Evolutionary conservation across 2,329 filamentous ascomycete species (phyloP).

Genomic region (Cladobotryum mycophilum): DNA sequence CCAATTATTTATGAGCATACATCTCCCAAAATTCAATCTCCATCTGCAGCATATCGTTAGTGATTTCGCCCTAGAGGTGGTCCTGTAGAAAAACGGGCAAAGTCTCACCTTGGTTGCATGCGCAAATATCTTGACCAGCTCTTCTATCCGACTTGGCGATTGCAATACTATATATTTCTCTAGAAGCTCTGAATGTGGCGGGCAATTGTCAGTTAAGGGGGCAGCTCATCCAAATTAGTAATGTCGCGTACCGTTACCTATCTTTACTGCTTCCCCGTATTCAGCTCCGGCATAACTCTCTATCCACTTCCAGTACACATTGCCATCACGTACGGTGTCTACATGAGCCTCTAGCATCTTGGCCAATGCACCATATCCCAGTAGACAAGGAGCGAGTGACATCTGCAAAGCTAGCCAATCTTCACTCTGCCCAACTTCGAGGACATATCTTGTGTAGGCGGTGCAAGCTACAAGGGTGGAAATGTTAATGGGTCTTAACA

Average conservation of each 20-base stretch:
- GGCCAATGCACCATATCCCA: conserved; percentile 83
- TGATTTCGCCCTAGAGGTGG: not conserved
- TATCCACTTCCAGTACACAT: conserved; percentile 86
- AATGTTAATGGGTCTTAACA: not conserved
- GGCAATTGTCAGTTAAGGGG: not conserved
- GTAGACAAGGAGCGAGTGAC: conserved; percentile 75
- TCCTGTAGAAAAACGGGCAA: not conserved
- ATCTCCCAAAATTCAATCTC: conserved; percentile 52
- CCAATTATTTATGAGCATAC: conserved; percentile 34
- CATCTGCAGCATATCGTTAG: conserved; percentile 31
- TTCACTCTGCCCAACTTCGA: conserved; percentile 81
- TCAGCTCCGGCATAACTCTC: conserved; percentile 79
- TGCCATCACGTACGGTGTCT: conserved; percentile 55
- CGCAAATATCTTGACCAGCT: conserved; percentile 77
- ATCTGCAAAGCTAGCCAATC: conserved; percentile 86
- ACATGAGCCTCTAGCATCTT: conserved; percentile 59
- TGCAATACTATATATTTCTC: conserved; percentile 70
- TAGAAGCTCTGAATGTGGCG: conserved; percentile 51
- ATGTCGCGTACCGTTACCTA: conserved; percentile 57
- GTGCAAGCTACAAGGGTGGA: conserved; percentile 52
- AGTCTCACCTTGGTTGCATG: conserved; percentile 70
- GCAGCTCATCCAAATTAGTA: not conserved
- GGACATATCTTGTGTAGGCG: conserved; percentile 77
- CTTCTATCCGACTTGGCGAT: conserved; percentile 69
- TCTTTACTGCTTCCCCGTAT: conserved; percentile 64